phyloP scores from a whole-genome alignment of 2,329 filamentous ascomycete species.

The Colletotrichum sp. region DNA sequence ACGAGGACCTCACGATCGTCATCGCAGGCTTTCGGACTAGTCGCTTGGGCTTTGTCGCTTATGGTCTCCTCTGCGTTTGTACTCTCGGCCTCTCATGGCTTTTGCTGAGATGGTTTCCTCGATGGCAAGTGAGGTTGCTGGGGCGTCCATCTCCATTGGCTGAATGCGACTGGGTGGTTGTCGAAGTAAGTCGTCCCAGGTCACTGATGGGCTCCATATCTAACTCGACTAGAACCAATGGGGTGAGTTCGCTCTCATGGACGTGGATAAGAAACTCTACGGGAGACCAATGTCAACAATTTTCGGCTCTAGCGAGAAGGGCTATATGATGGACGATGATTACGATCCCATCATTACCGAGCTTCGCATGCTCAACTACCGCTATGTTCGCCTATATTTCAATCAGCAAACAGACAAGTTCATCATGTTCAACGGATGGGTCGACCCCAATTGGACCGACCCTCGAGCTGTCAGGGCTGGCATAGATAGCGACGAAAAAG shows the following conservation, averaged over 20 bases:
- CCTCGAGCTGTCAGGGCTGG: slow-evolving; percentile 77
- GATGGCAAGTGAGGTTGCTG: slow-evolving; percentile 80
- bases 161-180: slow-evolving; percentile 87
- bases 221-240: slow-evolving; percentile 76
- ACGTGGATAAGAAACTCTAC: slow-evolving; percentile 62
- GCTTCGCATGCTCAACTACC: slow-evolving; percentile 84
- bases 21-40: slow-evolving; percentile 91
- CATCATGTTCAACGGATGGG: slow-evolving; percentile 86
- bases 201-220: background rate
- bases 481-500: slow-evolving; percentile 87
- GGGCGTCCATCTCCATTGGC: slow-evolving; percentile 73
- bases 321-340: slow-evolving; percentile 65
- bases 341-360: slow-evolving; percentile 78
- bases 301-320: slow-evolving; percentile 72
- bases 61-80: slow-evolving; percentile 71
- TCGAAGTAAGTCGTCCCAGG: slow-evolving; percentile 65
- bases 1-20: slow-evolving; percentile 92
- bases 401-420: slow-evolving; percentile 92
- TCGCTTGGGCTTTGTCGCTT: slow-evolving; percentile 68
- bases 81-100: slow-evolving; percentile 84
- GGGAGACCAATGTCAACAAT: slow-evolving; percentile 63
- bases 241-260: slow-evolving; percentile 85
- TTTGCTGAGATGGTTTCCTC: slow-evolving; percentile 86
- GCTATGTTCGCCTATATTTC: slow-evolving; percentile 92
- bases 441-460: slow-evolving; percentile 87